Evolutionary conservation across 345 rosid genomes (phyloP).

Genomic region (Cardamine resedifolia): DNA sequence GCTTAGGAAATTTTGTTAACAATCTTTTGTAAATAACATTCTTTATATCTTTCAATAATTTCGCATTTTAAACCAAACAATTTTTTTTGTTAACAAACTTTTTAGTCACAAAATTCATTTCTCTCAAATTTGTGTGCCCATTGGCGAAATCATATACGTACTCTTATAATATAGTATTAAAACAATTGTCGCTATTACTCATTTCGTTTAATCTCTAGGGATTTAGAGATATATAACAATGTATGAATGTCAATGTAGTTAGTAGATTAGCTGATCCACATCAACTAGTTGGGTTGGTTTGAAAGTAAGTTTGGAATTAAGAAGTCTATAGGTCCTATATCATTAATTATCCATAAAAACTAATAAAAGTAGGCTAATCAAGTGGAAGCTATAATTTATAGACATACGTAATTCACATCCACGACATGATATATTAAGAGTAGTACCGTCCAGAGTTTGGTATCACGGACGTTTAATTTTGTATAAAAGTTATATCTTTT

Average conservation of each 20-base stretch:
- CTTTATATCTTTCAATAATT: no score
- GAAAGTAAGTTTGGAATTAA: slow-evolving; percentile 8
- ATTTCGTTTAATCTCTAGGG: background rate
- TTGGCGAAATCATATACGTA: background rate
- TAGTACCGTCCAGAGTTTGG: background rate
- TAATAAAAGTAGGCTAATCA: slow-evolving; percentile 24
- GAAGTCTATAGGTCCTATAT: slow-evolving; percentile 15
- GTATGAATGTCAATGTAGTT: slow-evolving; percentile 3
- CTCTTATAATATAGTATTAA: background rate
- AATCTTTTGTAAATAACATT: no score
- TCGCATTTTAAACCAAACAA: no score
- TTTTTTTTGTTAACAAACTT: no score
- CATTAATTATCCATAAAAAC: slow-evolving; percentile 20
- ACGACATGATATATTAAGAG: background rate
- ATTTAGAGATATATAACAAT: slow-evolving; percentile 7
- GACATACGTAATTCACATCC: background rate
- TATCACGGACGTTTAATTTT: background rate
- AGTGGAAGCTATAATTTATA: background rate
- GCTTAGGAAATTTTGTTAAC: background rate
- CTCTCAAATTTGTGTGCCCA: background rate
- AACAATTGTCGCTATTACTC: background rate
- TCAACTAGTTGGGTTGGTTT: slow-evolving; percentile 22
- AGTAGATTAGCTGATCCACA: slow-evolving; percentile 14
- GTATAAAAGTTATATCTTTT: no score
- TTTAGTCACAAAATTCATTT: no score